phyloP scores from a whole-genome alignment of 768 basidiomycete genomes.

The Boletus rubropictus region DNA sequence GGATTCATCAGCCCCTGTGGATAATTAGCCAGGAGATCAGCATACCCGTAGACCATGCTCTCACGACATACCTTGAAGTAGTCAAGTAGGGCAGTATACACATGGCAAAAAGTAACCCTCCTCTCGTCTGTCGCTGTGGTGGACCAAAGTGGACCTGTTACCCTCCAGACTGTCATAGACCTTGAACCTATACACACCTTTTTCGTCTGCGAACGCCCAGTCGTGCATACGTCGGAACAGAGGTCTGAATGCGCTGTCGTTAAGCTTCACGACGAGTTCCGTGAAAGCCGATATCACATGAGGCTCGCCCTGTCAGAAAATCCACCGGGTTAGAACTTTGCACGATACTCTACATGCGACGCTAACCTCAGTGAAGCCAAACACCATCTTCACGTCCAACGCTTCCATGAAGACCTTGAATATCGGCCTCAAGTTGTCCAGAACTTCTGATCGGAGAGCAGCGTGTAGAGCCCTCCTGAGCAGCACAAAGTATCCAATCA shows the following conservation, averaged over 20 bases:
- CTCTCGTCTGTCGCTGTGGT: slow-evolving; percentile 35
- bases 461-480: slow-evolving; percentile 60
- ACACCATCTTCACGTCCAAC: slow-evolving; percentile 49
- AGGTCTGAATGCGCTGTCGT: slow-evolving; percentile 86
- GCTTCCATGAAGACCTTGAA: slow-evolving; percentile 79
- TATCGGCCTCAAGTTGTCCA: slow-evolving; percentile 57
- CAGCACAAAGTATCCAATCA: slow-evolving; percentile 56
- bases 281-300: slow-evolving; percentile 68
- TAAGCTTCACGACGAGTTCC: slow-evolving; percentile 87
- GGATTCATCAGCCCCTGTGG: slow-evolving; percentile 79
- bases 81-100: slow-evolving; percentile 69
- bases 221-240: slow-evolving; percentile 89
- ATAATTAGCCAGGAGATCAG: neutral
- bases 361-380: slow-evolving; percentile 29
- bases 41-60: neutral
- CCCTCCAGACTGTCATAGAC: neutral
- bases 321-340: neutral
- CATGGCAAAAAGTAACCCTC: slow-evolving; percentile 66
- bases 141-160: neutral
- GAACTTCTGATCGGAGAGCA: slow-evolving; percentile 56
- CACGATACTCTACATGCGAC: neutral
- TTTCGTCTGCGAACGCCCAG: slow-evolving; percentile 76
- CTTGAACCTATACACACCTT: slow-evolving; percentile 32
- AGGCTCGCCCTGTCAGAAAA: slow-evolving; percentile 42
- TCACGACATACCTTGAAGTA: slow-evolving; percentile 71